Evolutionary conservation across 2,329 filamentous ascomycete species (phyloP), one percentile per base, ranked within the genome.

Genomic region (Trichoderma sp.): DNA sequence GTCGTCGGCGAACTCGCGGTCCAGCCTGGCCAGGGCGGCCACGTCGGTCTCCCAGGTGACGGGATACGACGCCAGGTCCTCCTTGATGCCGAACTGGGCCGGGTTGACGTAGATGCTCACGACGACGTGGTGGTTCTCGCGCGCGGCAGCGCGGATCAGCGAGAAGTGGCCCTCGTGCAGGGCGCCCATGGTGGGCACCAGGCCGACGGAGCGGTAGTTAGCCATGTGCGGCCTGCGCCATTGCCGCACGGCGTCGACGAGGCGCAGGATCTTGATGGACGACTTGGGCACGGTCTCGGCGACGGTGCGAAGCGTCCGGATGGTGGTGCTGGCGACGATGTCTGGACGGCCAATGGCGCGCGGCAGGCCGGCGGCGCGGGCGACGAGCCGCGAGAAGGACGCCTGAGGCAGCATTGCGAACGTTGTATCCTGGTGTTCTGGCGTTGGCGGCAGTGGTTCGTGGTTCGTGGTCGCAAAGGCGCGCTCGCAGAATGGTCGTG

Each of bases 111-210:
- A 99, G 74, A 98, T 90, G 77, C 91, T 94, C 68, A 99, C 92
- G 71, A 97, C 90, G 68, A 98, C 92, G 74, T 94, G 87, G 72
- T 92, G 91, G 81, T 94, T 96, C 75, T 97, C 93, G 59, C 85
- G 83, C 1, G 94, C 94, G 3, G 96, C 96, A 74, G 90, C 87
- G 69, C 93, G 91, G 75, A 97, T 91, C 26, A 99, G 86, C 4
- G 92, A 91, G 63, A 97, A 81, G 81, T 99, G 96, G 51, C 96
- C 96, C 67, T 89, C 87, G 80, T 99, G 96, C n/a, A 99, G 86
- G 60, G 96, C 96, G 71, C 96, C 96, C 96, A 99, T 98, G 37
- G 96, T 99, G 1, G 96, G 96, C 43, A 99, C 94, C 32, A 99
- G 88, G 69, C 91, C 93, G 69, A 99, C 89, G 55, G 89, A 90